A percentile compares a stretch with the other conserved stretches of the same genome.
These are phyloP conservation scores for Mortierella antarctica DNA, from an alignment of 192 early-diverging fungal species.

Conservation along the genomic window DNA sequence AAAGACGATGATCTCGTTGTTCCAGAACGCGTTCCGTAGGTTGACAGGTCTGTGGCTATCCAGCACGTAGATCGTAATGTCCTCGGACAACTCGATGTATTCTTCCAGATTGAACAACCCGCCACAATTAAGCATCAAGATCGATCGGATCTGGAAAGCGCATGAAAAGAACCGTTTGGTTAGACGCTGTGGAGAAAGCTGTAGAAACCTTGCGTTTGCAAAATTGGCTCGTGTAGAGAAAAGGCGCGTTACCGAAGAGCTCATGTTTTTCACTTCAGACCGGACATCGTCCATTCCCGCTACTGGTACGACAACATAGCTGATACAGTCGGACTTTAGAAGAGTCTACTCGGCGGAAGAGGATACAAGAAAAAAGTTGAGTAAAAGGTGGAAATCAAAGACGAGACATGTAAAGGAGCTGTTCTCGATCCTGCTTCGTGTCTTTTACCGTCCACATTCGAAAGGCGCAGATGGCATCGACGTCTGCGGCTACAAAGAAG, in stretches of 20 bases:
- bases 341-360: slow-evolving; percentile 61
- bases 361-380: background rate
- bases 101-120: slow-evolving; percentile 61
- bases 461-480: slow-evolving; percentile 84
- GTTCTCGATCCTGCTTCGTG: background rate
- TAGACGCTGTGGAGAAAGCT: background rate
- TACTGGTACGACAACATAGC: slow-evolving; percentile 86
- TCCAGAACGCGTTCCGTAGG: slow-evolving; percentile 82
- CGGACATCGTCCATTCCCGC: slow-evolving; percentile 64
- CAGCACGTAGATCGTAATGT: slow-evolving; percentile 80
- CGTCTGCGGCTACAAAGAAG: slow-evolving; percentile 78
- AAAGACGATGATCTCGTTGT: slow-evolving; percentile 83
- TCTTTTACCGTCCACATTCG: slow-evolving; percentile 76
- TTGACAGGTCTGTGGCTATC: slow-evolving; percentile 93
- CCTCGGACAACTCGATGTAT: slow-evolving; percentile 74
- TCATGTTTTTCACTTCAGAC: slow-evolving; percentile 67
- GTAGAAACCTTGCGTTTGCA: background rate
- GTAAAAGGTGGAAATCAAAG: background rate
- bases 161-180: background rate
- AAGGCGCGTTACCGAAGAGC: slow-evolving; percentile 59
- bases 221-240: background rate
- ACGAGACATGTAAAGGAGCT: background rate
- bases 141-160: slow-evolving; percentile 67
- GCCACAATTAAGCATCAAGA: slow-evolving; percentile 90
- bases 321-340: slow-evolving; percentile 83